Conservation (phyloP, 2,329 filamentous ascomycete species). For the Colletotrichum sp. region DNA sequence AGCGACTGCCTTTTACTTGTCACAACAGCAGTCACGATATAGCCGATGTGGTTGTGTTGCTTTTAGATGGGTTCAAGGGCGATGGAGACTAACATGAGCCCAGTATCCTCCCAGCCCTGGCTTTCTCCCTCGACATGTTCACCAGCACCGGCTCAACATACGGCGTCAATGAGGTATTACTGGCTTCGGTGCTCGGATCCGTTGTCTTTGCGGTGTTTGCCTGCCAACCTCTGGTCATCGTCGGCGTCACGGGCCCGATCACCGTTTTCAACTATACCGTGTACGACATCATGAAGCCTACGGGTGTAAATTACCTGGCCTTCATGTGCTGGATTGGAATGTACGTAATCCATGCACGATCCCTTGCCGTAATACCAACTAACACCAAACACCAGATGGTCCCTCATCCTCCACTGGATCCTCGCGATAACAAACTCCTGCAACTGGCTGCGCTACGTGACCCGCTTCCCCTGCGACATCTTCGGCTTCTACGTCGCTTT, state of each 20-base stretch:
- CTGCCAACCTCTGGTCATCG: constrained; percentile 87
- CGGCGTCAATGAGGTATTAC: constrained; percentile 89
- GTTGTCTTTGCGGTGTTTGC: constrained; percentile 82
- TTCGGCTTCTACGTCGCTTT: constrained; percentile 94
- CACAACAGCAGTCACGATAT: background rate
- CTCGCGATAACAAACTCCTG: constrained; percentile 86
- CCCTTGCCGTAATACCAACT: background rate
- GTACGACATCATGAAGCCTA: constrained; percentile 82
- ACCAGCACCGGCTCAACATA: constrained; percentile 84
- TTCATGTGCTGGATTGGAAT: constrained; percentile 95
- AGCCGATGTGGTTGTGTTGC: background rate
- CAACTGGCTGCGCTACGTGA: constrained; percentile 88
- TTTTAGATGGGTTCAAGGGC: background rate
- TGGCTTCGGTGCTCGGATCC: constrained; percentile 82
- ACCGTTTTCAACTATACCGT: constrained; percentile 96
- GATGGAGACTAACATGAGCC: constrained; percentile 8
- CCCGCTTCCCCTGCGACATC: constrained; percentile 89
- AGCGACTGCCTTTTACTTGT: background rate
- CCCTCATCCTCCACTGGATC: constrained; percentile 82
- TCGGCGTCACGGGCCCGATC: constrained; percentile 90
- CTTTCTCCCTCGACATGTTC: constrained; percentile 94
- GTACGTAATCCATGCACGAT: constrained; percentile 42
- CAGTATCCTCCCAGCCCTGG: constrained; percentile 85
- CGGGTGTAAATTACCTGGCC: constrained; percentile 80
- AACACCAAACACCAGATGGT: constrained; percentile 62